phyloP scores from a whole-genome alignment of 139 green algal species.

The Nannochloris sp. region DNA sequence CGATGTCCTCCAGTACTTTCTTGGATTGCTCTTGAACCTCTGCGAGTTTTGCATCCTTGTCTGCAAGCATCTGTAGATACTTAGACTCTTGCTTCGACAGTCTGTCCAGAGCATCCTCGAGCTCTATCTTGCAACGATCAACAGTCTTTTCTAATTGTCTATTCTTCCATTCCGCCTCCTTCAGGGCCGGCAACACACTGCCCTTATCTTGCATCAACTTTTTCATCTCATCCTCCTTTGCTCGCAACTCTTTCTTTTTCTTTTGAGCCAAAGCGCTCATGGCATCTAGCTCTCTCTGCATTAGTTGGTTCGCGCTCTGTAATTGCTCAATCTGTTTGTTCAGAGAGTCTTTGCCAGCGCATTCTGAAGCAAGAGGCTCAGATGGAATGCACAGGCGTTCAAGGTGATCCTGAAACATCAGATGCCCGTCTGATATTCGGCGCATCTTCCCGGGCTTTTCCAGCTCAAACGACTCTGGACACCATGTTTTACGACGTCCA shows the following conservation, averaged over 20 bases:
- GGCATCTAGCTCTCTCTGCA: conserved; percentile 56
- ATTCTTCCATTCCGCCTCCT: conserved; percentile 38
- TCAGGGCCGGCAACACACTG: conserved; percentile 18
- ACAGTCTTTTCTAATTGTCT: conserved; percentile 40
- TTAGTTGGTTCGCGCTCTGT: conserved; percentile 42
- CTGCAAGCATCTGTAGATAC: neutral
- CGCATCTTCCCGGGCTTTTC: no score
- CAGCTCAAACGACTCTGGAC: no score
- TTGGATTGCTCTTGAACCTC: neutral
- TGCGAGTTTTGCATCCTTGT: neutral
- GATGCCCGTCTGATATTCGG: no score
- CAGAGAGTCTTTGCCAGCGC: conserved; percentile 26
- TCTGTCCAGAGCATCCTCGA: neutral
- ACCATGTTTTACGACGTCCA: no score
- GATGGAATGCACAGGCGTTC: neutral
- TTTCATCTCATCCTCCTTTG: conserved; percentile 36
- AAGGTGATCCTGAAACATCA: neutral
- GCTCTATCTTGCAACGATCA: conserved; percentile 1
- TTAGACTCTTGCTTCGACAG: neutral
- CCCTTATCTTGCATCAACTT: conserved; percentile 35
- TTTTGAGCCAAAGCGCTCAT: conserved; percentile 31
- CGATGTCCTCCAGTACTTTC: neutral
- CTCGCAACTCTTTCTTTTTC: conserved; percentile 37
- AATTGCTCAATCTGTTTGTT: conserved; percentile 18
- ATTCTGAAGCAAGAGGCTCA: neutral